Evolutionary conservation across 345 rosid species (phyloP), one percentile per base, ranked within the genome.

Genomic region (Arabis hirsuta): DNA sequence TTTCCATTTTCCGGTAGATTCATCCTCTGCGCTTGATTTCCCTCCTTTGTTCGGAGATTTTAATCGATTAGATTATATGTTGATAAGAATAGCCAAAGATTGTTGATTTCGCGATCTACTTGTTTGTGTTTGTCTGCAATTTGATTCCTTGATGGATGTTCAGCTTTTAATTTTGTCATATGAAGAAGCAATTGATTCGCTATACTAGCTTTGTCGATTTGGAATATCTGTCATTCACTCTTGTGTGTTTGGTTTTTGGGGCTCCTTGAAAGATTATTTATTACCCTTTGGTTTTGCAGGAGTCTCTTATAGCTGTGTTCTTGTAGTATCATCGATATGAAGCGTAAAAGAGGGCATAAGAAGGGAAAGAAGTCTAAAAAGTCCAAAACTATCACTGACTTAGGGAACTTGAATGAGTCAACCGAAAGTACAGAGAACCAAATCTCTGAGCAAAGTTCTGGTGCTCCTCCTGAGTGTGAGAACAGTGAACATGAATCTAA

Each of bases 271-370:
- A 24, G 48, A 26, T 12, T 65, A 22, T 8, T 38, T 12, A 34
- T 38, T 22, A 20, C 6, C 3, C 2, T 34, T 64, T 46, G 61
- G 14, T 39, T 11, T n/a, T 52, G 60, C 41, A 66, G 71, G 69
- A 65, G 42, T 54, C 66, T 46, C 46, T 55, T 66, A 62, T 56
- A 36, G 38, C 62, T 32, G 29, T n/a, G n/a, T n/a, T n/a, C n/a
- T n/a, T n/a, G n/a, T 22, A 22, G 1, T 22, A 22, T 22, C 24
- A 22, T 22, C 24, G 24, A 22, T 22, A 22, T 22, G 24, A 22
- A 89, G 84, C 80, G 96, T 52, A 89, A 85, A 71, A 77, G 85
- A 54, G 92, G 89, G 39, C 82, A 89, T 54, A 89, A 82, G 82
- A 84, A 89, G 76, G 85, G 87, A 2, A 87, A 78, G 7, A 84